Evolutionary conservation across 2,329 filamentous ascomycete genomes (phyloP), one percentile per base, ranked within the genome.

Genomic region (Claviceps spartinae): DNA sequence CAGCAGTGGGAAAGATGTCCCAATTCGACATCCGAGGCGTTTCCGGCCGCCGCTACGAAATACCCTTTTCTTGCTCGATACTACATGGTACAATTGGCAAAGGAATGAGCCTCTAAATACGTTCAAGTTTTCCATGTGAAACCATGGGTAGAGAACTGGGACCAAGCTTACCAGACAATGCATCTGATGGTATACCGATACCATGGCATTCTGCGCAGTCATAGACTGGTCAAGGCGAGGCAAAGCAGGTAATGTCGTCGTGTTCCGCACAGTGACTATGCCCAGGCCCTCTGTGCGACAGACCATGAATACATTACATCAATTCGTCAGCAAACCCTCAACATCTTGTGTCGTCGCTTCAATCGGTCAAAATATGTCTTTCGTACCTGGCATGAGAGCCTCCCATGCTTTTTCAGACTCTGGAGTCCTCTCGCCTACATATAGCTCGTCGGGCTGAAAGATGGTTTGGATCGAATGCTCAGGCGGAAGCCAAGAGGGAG

Each of bases 181-280:
- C 41, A 50, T 11, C 41, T 50, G 48, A 40, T 50, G 48, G 24
- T 44, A 50, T 2, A 50, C 48, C n/a, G 48, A 42, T 20, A 50
- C 41, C 40, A 44, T 44, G 11, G 48, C 48, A 36, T 50, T 18
- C 30, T 50, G 48, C 14, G 34, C 41, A 8, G 9, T 22, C 30
- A 3, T 5, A 4, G 26, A 16, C 6, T 22, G n/a, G n/a, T 44
- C 40, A 16, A 50, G 41, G 3, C 9, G 11, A 5, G 48, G 48
- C 26, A 44, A 20, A 18, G 20, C 30, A 37, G 38, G 40, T 13
- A 50, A 18, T 4, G 7, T 8, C 2, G 30, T n/a, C n/a, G 26
- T 44, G 18, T 44, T n/a, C 3, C 30, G 18, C 20, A 50, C 30
- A 13, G 48, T 44, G 5, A 50, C 41, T 4, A 50, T 36, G n/a